Base-by-base conservation (phyloP, 1,284 basidiomycete species). In the Microbotryum intermedium region DNA sequence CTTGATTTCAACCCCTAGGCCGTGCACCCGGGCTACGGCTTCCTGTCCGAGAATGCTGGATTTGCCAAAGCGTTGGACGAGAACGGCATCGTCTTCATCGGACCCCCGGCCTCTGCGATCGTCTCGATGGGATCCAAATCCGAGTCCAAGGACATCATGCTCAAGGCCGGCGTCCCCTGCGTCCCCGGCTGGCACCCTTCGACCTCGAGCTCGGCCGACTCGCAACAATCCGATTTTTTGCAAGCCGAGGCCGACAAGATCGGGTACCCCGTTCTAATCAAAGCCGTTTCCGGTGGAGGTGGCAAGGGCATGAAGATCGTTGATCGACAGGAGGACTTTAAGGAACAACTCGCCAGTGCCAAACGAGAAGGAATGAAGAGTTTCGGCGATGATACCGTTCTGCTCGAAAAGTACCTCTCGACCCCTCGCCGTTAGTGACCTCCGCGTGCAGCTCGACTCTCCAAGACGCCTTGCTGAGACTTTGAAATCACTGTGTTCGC, bases 71-170 rank as follows among this genome's bases (percentile, higher is more conserved):
- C 55, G 21, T 59, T 72, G 21, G 60, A 64, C 48, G 53, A 57
- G 23, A 63, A 67, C 7, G 65, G 63, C 4, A 62, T 76, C 54
- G 68, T 61, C 2, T 76, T 76, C 53, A 75, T 76, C 50, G 75
- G 75, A 6, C 75, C 75, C 1, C 73, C 74, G 0, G 57, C 72
- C 0, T 52, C 55, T 2, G 75, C 75, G 0, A 76, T 76, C 53
- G 64, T 69, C 23, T 86, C 85, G 62, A 92, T 93, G 90, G 90
- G 90, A 4, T 89, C 87, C 6, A 93, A 93, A 59, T 67, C 67
- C 68, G 85, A 87, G 77, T 87, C 87, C 23, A 90, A 90, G 76
- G 87, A 86, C 64, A 95, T 95, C 74, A 95, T 97, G 93, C 80
- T 82, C 30, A 79, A 81, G 65, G 93, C 92, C 54, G 85, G 86